Conservation (phyloP, 1,139 yeast genomes). For the Pichia sp. region DNA sequence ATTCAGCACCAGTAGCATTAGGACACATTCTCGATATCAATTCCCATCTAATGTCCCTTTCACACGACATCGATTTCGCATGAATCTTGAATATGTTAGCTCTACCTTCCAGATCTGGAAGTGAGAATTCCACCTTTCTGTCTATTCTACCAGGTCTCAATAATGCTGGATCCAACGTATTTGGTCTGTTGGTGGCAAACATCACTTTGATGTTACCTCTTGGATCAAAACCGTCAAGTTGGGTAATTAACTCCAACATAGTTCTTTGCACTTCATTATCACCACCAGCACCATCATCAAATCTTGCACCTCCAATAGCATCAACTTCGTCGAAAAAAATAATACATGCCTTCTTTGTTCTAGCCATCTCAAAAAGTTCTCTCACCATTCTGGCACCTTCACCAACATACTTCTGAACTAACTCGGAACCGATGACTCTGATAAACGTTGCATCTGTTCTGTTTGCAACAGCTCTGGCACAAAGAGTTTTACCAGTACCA, state of each 20-base stretch:
- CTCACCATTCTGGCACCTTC: constrained; percentile 99
- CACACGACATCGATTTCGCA: constrained; percentile 95
- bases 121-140: constrained; percentile 92
- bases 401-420: constrained; percentile 97
- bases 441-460: constrained; percentile 98
- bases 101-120: constrained; percentile 96
- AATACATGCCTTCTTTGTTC: constrained; percentile 95
- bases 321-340: constrained; percentile 96
- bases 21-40: constrained; percentile 95
- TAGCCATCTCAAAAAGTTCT: constrained; percentile 96
- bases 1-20: constrained; percentile 96
- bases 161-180: constrained; percentile 95
- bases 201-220: constrained; percentile 97
- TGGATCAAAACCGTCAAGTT: constrained; percentile 96
- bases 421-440: constrained; percentile 95
- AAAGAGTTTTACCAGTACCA: constrained; percentile 95
- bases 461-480: constrained; percentile 98
- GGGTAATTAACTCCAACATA: constrained; percentile 96
- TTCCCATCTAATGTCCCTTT: constrained; percentile 97
- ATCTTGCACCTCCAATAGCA: constrained; percentile 98
- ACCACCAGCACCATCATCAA: constrained; percentile 99
- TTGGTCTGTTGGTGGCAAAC: constrained; percentile 98
- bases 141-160: constrained; percentile 98
- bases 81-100: constrained; percentile 96
- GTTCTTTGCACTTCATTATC: constrained; percentile 99